Base-by-base conservation (phyloP, 2,329 filamentous ascomycete genomes). In the Penicillium sp. region DNA sequence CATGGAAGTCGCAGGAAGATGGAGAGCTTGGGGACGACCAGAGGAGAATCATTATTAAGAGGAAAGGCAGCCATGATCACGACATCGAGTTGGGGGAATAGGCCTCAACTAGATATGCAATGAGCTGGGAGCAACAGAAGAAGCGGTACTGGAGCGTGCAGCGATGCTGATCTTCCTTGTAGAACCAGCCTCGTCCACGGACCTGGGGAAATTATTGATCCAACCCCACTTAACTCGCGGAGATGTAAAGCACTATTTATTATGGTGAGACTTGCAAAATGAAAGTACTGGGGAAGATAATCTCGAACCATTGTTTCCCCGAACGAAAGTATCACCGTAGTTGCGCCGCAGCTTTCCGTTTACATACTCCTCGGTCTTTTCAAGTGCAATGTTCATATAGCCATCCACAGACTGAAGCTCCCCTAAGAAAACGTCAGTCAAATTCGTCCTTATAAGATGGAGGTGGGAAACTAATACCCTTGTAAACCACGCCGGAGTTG, bases 301-400 rank as follows among this genome's bases (percentile, higher is more conserved):
- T n/a, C 2, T 41, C 50, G 8, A 6, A 95, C 93, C 93, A 70
- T 97, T 97, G 78, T 97, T 97, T 65, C 93, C 93, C 74, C 93
- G 85, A 55, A 97, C 89, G 73, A 97, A 97, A 5, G 93, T 91
- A 80, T 97, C 93, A 7, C 93, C 93, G 72, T 96, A 97, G 52
- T 85, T 89, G 67, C 90, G 84, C 67, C 89, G 84, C 76, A 93
- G 85, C 61, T 86, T 84, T 41, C 92, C 93, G 69, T 96, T 89
- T 64, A 97, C 89, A 66, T 88, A 92, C 77, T 99, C 94, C 62
- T 90, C 88, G 20, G 92, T 96, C 78, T 96, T 94, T 76, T 99
- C 94, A 27, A 99, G 84, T 12, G 94, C 93, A 73, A 99, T 97
- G 78, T 99, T 99, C 94, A 99, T 99, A 78, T 97, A 99, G 50